Evolutionary conservation across 805 yeast genomes (phyloP).

Genomic region (Candida bentonensis): DNA sequence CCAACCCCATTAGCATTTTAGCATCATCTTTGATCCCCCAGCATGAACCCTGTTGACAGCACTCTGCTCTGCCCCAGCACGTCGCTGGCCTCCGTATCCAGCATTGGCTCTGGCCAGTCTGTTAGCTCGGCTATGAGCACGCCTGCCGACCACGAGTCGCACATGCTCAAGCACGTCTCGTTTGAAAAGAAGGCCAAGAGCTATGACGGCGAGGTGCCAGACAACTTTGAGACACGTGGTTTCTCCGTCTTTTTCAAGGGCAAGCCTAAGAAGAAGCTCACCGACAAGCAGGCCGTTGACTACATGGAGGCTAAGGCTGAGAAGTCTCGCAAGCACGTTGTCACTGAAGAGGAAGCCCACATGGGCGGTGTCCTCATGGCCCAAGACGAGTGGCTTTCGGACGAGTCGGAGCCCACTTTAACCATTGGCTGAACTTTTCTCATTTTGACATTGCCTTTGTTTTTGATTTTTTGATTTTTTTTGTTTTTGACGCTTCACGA

Average conservation of each 20-base stretch:
- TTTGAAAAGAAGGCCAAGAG: background rate
- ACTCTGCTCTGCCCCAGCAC: background rate
- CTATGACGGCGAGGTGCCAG: background rate
- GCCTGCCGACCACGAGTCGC: background rate
- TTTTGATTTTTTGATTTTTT: too few relatives aligned
- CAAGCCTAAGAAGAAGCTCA: background rate
- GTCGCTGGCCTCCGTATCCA: background rate
- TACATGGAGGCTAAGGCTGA: background rate
- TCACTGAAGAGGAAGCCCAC: background rate
- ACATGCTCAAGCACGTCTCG: background rate
- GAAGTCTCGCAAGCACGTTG: background rate
- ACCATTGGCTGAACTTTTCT: background rate
- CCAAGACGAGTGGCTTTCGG: conserved; percentile 1
- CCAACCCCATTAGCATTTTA: too few relatives aligned
- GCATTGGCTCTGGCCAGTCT: background rate
- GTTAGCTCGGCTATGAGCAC: background rate
- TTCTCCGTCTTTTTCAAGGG: background rate
- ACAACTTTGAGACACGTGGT: background rate
- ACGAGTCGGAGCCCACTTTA: background rate
- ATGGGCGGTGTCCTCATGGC: background rate
- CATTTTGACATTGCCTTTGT: too few relatives aligned
- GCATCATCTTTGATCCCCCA: too few relatives aligned
- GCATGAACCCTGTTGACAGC: too few relatives aligned
- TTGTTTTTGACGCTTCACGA: too few relatives aligned
- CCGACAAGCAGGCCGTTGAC: background rate